These are phyloP conservation scores for Neurospora sp. DNA, from an alignment of 495 filamentous ascomycete species.

Conservation along the genomic window DNA sequence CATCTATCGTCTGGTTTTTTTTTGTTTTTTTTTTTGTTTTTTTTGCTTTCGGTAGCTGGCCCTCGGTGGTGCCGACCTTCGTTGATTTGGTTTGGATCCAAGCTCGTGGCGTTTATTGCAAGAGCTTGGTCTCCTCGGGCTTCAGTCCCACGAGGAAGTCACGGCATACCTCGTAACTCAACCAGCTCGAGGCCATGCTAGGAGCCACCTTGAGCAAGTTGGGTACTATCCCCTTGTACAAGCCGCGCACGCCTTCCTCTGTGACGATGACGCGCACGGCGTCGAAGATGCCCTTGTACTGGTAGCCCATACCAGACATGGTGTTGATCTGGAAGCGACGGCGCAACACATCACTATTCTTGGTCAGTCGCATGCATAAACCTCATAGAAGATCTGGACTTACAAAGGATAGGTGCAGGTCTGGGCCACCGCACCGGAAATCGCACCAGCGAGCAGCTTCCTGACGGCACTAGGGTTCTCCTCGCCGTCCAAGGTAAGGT, in stretches of 20 bases:
- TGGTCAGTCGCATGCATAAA: slow-evolving; percentile 10
- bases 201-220: slow-evolving; percentile 95
- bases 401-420: slow-evolving; percentile 98
- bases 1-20: background rate
- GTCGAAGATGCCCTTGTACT: slow-evolving; percentile 80
- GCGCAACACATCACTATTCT: slow-evolving; percentile 75
- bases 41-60: background rate
- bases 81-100: background rate
- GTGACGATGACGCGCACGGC: slow-evolving; percentile 71
- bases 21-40: background rate
- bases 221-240: slow-evolving; percentile 90
- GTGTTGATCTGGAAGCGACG: slow-evolving; percentile 97
- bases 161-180: slow-evolving; percentile 87
- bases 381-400: no score
- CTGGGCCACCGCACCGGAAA: slow-evolving; percentile 93
- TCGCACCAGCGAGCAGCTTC: slow-evolving; percentile 80
- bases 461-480: slow-evolving; percentile 68
- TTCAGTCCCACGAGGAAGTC: slow-evolving; percentile 66
- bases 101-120: slow-evolving; percentile 9
- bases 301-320: slow-evolving; percentile 97
- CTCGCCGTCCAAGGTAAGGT: slow-evolving; percentile 80
- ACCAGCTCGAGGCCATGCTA: slow-evolving; percentile 97
- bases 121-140: slow-evolving; percentile 22
- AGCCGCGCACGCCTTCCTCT: slow-evolving; percentile 57
- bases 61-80: background rate